Conservation (phyloP, 768 basidiomycete species). For the Royoungia palumana region DNA sequence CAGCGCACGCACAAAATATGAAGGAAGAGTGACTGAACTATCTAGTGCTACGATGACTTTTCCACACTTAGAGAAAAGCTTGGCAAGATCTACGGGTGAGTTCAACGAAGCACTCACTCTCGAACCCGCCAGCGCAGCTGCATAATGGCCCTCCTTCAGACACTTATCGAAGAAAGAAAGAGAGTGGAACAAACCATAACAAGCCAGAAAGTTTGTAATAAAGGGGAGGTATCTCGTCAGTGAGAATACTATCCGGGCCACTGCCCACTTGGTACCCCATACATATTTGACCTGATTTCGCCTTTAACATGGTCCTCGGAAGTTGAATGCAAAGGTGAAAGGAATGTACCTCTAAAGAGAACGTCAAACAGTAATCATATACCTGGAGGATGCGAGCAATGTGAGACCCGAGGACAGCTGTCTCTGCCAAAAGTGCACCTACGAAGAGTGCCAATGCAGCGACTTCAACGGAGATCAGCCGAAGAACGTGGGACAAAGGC, state of each 20-base stretch:
- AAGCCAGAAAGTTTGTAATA: conserved; percentile 13
- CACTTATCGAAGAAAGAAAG: background rate
- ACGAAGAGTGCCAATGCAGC: conserved; percentile 20
- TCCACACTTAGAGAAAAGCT: conserved; percentile 16
- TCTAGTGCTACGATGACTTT: conserved; percentile 15
- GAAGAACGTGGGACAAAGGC: background rate
- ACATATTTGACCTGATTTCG: conserved; percentile 17
- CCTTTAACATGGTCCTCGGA: background rate
- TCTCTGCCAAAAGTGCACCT: background rate
- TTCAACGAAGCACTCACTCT: conserved; percentile 1
- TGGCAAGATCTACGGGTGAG: background rate
- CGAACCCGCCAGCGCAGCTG: conserved; percentile 8
- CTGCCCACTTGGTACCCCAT: conserved; percentile 25
- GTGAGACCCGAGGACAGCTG: background rate
- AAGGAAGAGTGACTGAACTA: conserved; percentile 3
- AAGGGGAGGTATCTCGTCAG: conserved; percentile 28
- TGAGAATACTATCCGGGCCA: conserved; percentile 23
- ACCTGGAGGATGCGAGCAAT: conserved; percentile 3
- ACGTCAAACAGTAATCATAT: conserved; percentile 25
- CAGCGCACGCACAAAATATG: background rate
- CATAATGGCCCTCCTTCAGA: background rate
- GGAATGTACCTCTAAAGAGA: conserved; percentile 18
- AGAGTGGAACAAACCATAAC: conserved; percentile 14
- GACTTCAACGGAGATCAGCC: conserved; percentile 5
- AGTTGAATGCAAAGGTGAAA: background rate